Percentiles rank a stretch among this genome's conserved stretches.
These are phyloP conservation scores for Tubosaeta sp. DNA, from an alignment of 768 basidiomycete species.

Conservation along the genomic window DNA sequence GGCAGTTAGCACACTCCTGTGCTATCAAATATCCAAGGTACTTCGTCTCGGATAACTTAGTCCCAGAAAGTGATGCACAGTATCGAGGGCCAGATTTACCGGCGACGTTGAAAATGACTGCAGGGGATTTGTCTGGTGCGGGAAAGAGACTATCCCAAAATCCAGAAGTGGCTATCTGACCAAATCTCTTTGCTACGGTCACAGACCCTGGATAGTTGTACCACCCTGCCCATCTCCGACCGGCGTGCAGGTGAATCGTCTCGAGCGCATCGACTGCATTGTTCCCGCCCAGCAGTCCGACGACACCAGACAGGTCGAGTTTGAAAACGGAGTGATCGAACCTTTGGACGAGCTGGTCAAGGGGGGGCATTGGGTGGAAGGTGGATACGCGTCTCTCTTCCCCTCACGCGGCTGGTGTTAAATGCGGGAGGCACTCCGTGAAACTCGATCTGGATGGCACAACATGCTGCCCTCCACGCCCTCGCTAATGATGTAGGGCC, in stretches of 20 bases:
- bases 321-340: conserved; percentile 15
- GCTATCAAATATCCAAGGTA: conserved; percentile 54
- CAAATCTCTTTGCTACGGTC: conserved; percentile 30
- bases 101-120: conserved; percentile 23
- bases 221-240: conserved; percentile 33
- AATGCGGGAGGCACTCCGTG: background rate
- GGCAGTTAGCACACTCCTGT: background rate
- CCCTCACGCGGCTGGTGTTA: background rate
- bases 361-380: conserved; percentile 11
- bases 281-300: conserved; percentile 33
- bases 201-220: conserved; percentile 35
- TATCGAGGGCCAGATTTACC: conserved; percentile 54
- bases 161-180: conserved; percentile 23
- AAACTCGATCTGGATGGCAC: background rate
- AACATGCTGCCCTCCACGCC: background rate
- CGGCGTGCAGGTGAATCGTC: conserved; percentile 30
- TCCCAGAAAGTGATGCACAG: conserved; percentile 68
- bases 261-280: conserved; percentile 29
- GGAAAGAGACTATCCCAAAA: conserved; percentile 32
- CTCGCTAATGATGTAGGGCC: background rate
- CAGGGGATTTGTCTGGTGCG: conserved; percentile 25
- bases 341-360: conserved; percentile 7
- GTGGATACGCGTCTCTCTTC: background rate
- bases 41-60: conserved; percentile 41
- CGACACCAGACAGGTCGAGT: conserved; percentile 27